Conservation (phyloP, 2,329 filamentous ascomycete species). For the Huntiella decipiens region DNA sequence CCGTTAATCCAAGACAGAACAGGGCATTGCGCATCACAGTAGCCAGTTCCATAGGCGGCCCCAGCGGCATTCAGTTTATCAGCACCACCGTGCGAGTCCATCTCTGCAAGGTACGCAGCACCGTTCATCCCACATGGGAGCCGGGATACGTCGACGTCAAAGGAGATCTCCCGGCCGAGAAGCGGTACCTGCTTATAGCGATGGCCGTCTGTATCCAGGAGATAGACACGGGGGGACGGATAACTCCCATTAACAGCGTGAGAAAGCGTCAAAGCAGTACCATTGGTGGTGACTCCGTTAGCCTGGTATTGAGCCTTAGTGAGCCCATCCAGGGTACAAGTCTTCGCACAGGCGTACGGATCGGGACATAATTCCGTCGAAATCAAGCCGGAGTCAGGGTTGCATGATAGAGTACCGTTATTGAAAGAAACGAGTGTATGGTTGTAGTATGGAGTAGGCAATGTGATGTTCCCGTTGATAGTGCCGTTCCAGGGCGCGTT, state of each 20-base stretch:
- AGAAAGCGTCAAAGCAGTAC: constrained; percentile 28
- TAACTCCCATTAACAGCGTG: constrained; percentile 30
- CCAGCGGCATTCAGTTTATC: constrained; percentile 26
- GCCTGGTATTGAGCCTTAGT: constrained; percentile 23
- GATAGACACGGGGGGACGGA: constrained; percentile 29
- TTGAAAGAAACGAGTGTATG: not conserved
- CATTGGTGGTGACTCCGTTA: constrained; percentile 28
- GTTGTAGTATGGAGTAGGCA: not conserved
- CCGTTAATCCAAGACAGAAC: not conserved
- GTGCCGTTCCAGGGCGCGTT: not conserved
- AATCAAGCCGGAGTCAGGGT: not conserved
- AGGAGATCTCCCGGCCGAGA: constrained; percentile 42
- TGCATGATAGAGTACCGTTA: not conserved
- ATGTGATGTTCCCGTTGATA: too few relatives aligned
- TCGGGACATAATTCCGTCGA: not conserved
- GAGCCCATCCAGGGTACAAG: constrained; percentile 26
- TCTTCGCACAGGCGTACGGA: constrained; percentile 21
- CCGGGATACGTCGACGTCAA: constrained; percentile 46
- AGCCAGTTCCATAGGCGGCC: constrained; percentile 37
- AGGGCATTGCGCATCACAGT: constrained; percentile 30
- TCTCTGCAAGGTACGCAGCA: constrained; percentile 38
- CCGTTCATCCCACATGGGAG: constrained; percentile 47
- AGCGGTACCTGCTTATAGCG: constrained; percentile 43
- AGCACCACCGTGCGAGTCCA: constrained; percentile 33
- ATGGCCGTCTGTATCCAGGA: constrained; percentile 30